Base-by-base conservation (phyloP, 495 filamentous ascomycete genomes). In the Podospora fimiseda region DNA sequence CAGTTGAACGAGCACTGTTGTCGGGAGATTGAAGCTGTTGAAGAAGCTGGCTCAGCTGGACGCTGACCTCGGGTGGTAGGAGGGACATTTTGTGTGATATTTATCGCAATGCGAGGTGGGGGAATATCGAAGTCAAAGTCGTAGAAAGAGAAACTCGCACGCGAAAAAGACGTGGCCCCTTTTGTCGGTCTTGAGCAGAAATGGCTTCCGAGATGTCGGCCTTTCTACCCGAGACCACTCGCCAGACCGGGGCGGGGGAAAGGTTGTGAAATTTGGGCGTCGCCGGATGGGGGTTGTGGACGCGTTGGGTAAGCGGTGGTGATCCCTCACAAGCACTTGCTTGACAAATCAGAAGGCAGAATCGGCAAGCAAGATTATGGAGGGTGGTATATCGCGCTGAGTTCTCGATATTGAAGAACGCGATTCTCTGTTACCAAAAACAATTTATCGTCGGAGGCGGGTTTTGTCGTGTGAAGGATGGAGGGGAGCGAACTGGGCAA, bases 21-120 rank as follows among this genome's bases (percentile, higher is more conserved):
- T 99, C 90, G 59, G 89, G 70, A n/a, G 90, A 90, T 68, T 88
- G 84, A 53, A 99, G 80, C 40, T 82, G 89, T 73, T 84, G 80
- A 55, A 97, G 80, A 57, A 99, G 82, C 79, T 89, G 85, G 43
- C 77, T 77, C 62, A 99, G 87, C 68, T 89, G 86, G 58, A 80
- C 74, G 71, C 88, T 86, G 66, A 90, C 77, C 59, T 95, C 87
- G 48, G 84, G 74, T 55, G 90, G 84, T 14, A 98, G 80, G 52
- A 94, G 60, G 60, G 90, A 92, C 91, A 96, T 65, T 43, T 43
- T 19, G 55, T 21, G 21, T 44, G 33, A 36, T 27, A 24, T 37
- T 30, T 14, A 27, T 9, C 9, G n/a, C n/a, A n/a, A n/a, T n/a
- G n/a, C n/a, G n/a, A n/a, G n/a, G n/a, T n/a, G n/a, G n/a, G n/a